Base-by-base conservation (phyloP, 768 basidiomycete genomes). In the Podaxis mareebaensis region DNA sequence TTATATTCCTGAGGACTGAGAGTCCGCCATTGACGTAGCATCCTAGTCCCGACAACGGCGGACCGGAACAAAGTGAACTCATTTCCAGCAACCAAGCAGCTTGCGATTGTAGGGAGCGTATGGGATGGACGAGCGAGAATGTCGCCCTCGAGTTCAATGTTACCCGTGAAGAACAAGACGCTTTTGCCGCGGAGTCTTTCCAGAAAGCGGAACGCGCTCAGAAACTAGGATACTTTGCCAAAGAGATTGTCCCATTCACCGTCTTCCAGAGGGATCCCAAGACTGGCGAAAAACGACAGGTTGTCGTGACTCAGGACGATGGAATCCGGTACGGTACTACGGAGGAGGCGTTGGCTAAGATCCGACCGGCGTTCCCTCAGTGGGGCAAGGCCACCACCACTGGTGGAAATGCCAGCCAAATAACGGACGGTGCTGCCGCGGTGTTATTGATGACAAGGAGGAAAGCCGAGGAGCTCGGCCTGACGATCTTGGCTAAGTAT, bases 111-210 rank as follows among this genome's bases (percentile, higher is more conserved):
- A 70, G 78, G 22, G 77, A 86, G 70, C 90, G 89, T 36, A 95
- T 94, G 93, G 92, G 92, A 6, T 93, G 93, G 93, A 93, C 92
- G 5, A 89, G 88, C 67, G 92, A 95, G 75, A 95, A 93, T 65
- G 90, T 95, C 36, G 92, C 92, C 0, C 74, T 76, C 36, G 90
- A 93, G 48, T 93, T 86, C 73, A 74, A 83, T 63, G 77, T 95
- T 63, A 82, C 88, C 53, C 82, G 92, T 39, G 85, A 90, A 56
- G 84, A 88, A 61, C 91, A 92, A 80, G 92, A 95, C 70, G 79
- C 78, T 39, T 88, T 85, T 69, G 88, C 92, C 1, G 89, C 92
- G 1, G 70, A 76, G 52, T 95, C 93, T 0, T 93, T 89, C 73
- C 88, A 89, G 67, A 87, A 87, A 17, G 93, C 93, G 24, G 91